Evolutionary conservation across 768 basidiomycete genomes (phyloP).

Genomic region (Sistotremastrum niveocremeum): DNA sequence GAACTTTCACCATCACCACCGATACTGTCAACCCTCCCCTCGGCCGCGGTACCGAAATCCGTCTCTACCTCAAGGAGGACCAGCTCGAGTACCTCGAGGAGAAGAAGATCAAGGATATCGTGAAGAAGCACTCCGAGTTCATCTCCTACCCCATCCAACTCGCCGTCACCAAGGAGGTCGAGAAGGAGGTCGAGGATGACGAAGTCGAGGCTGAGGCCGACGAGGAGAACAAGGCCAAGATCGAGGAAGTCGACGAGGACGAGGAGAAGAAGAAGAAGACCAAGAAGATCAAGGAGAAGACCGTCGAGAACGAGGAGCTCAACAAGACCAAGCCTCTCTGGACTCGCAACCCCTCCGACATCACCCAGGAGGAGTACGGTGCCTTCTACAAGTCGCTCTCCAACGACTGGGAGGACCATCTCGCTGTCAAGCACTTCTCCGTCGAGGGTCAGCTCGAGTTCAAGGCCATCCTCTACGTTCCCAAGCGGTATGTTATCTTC

Average conservation of each 20-base stretch:
- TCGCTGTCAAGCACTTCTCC: constrained; percentile 99
- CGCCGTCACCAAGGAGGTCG: constrained; percentile 96
- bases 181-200: constrained; percentile 90
- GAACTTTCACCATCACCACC: constrained; percentile 96
- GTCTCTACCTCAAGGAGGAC: constrained; percentile 93
- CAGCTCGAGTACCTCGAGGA: constrained; percentile 98
- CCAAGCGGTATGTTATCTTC: constrained; percentile 61
- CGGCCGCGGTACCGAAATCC: constrained; percentile 87
- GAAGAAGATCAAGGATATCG: constrained; percentile 98
- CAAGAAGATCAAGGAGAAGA: constrained; percentile 86
- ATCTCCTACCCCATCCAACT: constrained; percentile 99
- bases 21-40: constrained; percentile 84
- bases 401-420: constrained; percentile 99
- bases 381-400: constrained; percentile 99
- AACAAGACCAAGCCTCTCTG: constrained; percentile 99
- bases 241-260: constrained; percentile 66
- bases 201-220: constrained; percentile 62
- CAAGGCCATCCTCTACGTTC: constrained; percentile 97
- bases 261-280: constrained; percentile 83
- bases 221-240: constrained; percentile 55
- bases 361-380: constrained; percentile 84
- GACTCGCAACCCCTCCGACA: constrained; percentile 96
- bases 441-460: constrained; percentile 99
- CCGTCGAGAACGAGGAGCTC: constrained; percentile 87
- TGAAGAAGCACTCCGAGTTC: constrained; percentile 99